A percentile compares a stretch with the other conserved stretches of the same genome.
Conservation (phyloP, 1,284 basidiomycete species). For the Porodaedalea pini region DNA sequence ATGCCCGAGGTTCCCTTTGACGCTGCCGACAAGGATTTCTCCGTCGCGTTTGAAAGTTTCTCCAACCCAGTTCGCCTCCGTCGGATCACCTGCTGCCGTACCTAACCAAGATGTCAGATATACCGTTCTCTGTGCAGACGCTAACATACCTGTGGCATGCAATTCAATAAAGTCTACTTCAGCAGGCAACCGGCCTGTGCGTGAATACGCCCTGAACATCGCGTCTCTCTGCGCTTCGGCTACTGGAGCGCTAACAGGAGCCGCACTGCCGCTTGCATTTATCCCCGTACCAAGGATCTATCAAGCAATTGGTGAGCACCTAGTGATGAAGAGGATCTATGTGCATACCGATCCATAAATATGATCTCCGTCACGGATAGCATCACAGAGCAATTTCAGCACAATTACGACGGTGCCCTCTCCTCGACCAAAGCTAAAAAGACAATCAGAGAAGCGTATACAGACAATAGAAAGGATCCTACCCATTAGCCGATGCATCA, state of each 20-base stretch:
- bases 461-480: constrained; percentile 17
- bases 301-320: background rate
- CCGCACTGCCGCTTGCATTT: constrained; percentile 36
- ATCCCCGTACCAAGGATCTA: constrained; percentile 41
- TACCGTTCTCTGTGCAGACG: constrained; percentile 6
- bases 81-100: constrained; percentile 47
- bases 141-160: constrained; percentile 42
- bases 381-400: constrained; percentile 32
- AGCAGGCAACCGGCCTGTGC: constrained; percentile 29
- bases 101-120: constrained; percentile 26
- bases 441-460: background rate
- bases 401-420: constrained; percentile 34
- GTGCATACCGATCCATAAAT: constrained; percentile 33
- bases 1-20: constrained; percentile 48
- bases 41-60: constrained; percentile 31
- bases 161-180: constrained; percentile 48
- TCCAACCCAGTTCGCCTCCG: constrained; percentile 48
- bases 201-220: constrained; percentile 32
- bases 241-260: constrained; percentile 37
- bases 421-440: constrained; percentile 32
- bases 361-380: constrained; percentile 31
- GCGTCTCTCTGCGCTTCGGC: constrained; percentile 35
- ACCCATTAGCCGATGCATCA: constrained; percentile 46
- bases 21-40: constrained; percentile 39
- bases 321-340: no score